phyloP scores from a whole-genome alignment of 164 flowering plant genomes.

The Kalanchoe fedtschenkoi region DNA sequence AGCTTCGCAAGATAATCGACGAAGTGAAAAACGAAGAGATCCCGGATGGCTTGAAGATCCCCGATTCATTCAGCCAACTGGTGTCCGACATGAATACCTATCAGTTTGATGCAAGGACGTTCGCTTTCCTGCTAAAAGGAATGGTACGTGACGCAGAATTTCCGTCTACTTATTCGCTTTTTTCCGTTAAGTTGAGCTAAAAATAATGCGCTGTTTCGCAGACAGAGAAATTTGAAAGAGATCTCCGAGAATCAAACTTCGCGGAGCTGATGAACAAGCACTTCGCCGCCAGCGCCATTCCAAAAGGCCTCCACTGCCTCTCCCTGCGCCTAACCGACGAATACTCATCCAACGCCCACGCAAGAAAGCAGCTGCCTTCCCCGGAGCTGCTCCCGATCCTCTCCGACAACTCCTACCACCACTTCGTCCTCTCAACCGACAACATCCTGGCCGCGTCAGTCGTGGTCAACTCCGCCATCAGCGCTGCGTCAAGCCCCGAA shows the following conservation, averaged over 20 bases:
- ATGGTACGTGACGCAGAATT: constrained; percentile 42
- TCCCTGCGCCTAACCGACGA: constrained; percentile 92
- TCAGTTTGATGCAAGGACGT: constrained; percentile 69
- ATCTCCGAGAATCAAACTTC: constrained; percentile 65
- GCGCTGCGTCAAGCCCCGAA: constrained; percentile 60
- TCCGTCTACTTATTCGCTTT: background rate
- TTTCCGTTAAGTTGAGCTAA: background rate
- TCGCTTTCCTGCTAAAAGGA: constrained; percentile 63
- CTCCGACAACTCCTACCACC: constrained; percentile 76
- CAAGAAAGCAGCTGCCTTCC: constrained; percentile 87
- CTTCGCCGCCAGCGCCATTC: constrained; percentile 87
- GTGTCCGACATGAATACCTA: constrained; percentile 69
- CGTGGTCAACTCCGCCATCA: constrained; percentile 79
- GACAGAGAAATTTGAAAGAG: constrained; percentile 87
- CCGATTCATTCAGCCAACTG: constrained; percentile 59
- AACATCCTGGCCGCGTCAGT: constrained; percentile 97
- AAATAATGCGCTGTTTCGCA: constrained; percentile 19
- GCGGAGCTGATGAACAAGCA: constrained; percentile 91
- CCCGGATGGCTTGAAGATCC: constrained; percentile 66
- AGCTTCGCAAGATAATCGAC: constrained; percentile 64
- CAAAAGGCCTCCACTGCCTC: constrained; percentile 88
- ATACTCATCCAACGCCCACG: constrained; percentile 94
- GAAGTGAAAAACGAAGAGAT: constrained; percentile 65
- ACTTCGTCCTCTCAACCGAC: constrained; percentile 79
- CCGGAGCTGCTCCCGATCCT: constrained; percentile 89